Percentiles rank a stretch among this genome's conserved stretches.
phyloP scores from a whole-genome alignment of 2,329 filamentous ascomycete genomes.

The Paecilomyces fulvus region DNA sequence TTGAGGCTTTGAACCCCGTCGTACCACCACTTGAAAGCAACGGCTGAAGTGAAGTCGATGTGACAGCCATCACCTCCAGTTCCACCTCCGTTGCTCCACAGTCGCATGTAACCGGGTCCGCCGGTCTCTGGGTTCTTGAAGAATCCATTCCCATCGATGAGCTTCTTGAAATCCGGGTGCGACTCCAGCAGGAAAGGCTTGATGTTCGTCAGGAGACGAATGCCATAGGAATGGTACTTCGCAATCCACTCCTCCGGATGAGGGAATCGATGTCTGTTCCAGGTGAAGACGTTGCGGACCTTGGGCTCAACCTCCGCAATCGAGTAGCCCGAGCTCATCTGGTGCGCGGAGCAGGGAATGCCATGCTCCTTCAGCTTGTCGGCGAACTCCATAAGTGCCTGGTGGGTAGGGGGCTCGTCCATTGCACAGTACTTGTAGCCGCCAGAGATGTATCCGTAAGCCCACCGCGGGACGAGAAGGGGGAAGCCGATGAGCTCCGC shows the following conservation, averaged over 20 bases:
- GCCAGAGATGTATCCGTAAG: conserved; percentile 64
- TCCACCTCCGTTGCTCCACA: conserved; percentile 66
- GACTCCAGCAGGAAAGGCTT: conserved; percentile 63
- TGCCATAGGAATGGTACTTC: conserved; percentile 55
- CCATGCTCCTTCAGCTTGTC: conserved; percentile 54
- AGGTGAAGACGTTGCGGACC: conserved; percentile 62
- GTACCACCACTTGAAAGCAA: conserved; percentile 64
- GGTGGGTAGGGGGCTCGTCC: conserved; percentile 46
- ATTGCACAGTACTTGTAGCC: conserved; percentile 55
- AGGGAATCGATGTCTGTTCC: conserved; percentile 63
- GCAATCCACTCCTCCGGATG: conserved; percentile 56
- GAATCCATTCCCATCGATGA: conserved; percentile 52
- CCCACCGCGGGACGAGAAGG: conserved; percentile 60
- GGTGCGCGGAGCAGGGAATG: conserved; percentile 62
- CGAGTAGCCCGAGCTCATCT: conserved; percentile 66
- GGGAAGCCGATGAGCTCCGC: conserved; percentile 62
- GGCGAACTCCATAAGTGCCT: conserved; percentile 54
- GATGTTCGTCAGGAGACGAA: conserved; percentile 62
- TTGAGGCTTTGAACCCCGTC: conserved; percentile 56
- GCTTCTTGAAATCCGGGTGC: conserved; percentile 57
- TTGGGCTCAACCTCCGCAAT: conserved; percentile 59
- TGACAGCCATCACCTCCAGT: conserved; percentile 63
- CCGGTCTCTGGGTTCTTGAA: conserved; percentile 53
- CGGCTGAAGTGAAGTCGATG: conserved; percentile 62
- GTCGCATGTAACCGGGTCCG: conserved; percentile 48